Base-by-base conservation (phyloP, 169 alveolate species). In the Eimeria sp. region DNA sequence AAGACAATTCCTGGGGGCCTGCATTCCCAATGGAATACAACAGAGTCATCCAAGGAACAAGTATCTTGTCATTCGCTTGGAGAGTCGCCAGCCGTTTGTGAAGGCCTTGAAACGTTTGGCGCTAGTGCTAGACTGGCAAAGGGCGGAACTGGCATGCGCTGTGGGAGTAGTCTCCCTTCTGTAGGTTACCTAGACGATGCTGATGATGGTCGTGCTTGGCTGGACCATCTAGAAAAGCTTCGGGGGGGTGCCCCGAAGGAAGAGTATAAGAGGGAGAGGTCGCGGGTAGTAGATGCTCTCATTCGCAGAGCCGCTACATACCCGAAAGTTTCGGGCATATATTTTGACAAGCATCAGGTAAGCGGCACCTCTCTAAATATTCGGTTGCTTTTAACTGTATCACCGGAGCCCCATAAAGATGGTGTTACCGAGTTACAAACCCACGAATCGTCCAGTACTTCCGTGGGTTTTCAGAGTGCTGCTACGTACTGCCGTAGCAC, bases 271-370 rank as follows among this genome's bases (percentile, higher is more conserved):
- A 43, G 96, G 56, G 98, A 97, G 80, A 90, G 97, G 89, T 95
- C 97, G 64, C 80, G 96, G 58, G 95, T 97, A 64, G 97, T 97
- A 18, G 98, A 96, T 71, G 97, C 96, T 25, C 96, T 96, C 93
- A 96, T 97, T 30, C 96, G 97, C 18, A 90, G 96, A 87, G 98
- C 98, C 40, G 97, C 95, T 78, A 89, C 96, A 30, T 97, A 95
- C 93, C 98, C 98, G 43, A 80, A 96, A 33, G 98, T 97, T 27
- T 97, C 97, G 40, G 98, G 98, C 0, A 97, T 97, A 66, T 97
- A 97, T 82, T 97, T 97, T 77, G 98, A 97, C 95, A 95, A 97
- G 68, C 97, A 97, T 27, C 97, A 95, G 96, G 97, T 95, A 74
- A 8, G 87, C 43, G 60, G 8, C 66, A 52, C n/a, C 18, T 56